phyloP scores from a whole-genome alignment of 192 early-diverging fungal species.

The Blastocladiella britannica region DNA sequence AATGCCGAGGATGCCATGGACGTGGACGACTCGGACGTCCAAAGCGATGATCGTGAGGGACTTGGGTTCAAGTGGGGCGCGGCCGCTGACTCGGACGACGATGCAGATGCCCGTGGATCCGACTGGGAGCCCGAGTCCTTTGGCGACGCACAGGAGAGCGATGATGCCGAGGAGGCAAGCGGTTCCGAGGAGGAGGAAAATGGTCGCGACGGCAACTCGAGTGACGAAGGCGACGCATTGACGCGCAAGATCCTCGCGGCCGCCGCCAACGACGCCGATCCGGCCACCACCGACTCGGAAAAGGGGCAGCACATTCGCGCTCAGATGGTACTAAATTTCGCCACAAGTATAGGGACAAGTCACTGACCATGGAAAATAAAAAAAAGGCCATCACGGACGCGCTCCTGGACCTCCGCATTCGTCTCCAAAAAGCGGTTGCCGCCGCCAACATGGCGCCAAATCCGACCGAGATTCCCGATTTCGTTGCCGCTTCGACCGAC shows the following conservation, averaged over 20 bases:
- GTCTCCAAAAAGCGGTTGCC: slow-evolving; percentile 53
- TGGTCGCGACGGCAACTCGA: too few relatives aligned
- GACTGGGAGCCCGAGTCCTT: neutral
- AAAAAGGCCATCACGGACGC: slow-evolving; percentile 46
- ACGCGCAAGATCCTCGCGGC: neutral
- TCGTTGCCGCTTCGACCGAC: neutral
- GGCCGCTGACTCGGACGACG: too few relatives aligned
- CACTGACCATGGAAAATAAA: neutral
- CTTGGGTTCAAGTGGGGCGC: too few relatives aligned
- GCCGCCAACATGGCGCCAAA: slow-evolving; percentile 66
- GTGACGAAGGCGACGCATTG: too few relatives aligned
- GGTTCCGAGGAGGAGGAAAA: neutral
- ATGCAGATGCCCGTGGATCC: too few relatives aligned
- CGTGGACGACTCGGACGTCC: too few relatives aligned
- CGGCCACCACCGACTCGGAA: slow-evolving; percentile 36
- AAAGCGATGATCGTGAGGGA: too few relatives aligned
- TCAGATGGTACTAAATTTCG: slow-evolving; percentile 44
- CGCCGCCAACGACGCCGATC: too few relatives aligned
- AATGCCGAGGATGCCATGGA: neutral
- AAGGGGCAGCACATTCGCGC: slow-evolving; percentile 76
- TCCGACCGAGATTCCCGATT: neutral
- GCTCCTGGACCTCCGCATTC: slow-evolving; percentile 66
- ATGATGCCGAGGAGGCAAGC: neutral
- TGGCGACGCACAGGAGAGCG: neutral
- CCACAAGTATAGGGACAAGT: neutral